phyloP scores from a whole-genome alignment of 2,329 filamentous ascomycete species.

The Epichloe festucae region DNA sequence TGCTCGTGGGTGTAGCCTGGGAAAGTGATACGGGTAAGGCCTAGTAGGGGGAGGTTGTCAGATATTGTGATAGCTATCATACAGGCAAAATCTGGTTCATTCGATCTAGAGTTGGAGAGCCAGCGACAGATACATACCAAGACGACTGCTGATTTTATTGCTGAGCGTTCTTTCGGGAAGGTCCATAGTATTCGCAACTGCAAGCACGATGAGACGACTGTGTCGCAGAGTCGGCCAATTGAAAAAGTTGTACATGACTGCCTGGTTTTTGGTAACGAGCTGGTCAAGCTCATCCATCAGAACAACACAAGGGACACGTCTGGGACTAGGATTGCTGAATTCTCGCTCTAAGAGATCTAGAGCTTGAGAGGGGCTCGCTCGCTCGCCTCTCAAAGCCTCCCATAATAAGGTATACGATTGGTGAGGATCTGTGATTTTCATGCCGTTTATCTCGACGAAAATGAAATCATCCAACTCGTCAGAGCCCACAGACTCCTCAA shows the following conservation, averaged over 20 bases:
- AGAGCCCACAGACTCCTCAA: conserved; percentile 74
- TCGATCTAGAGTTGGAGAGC: background rate
- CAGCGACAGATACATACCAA: conserved; percentile 31
- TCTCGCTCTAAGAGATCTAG: conserved; percentile 83
- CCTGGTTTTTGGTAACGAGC: conserved; percentile 93
- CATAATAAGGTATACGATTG: conserved; percentile 91
- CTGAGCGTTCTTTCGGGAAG: conserved; percentile 87
- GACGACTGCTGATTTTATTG: conserved; percentile 93
- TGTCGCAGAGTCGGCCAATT: conserved; percentile 93
- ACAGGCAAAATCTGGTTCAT: background rate
- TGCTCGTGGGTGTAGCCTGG: conserved; percentile 95
- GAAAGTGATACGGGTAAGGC: conserved; percentile 89
- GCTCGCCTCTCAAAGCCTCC: conserved; percentile 89
- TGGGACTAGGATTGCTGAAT: conserved; percentile 81
- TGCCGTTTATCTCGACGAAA: conserved; percentile 98
- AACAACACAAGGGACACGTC: conserved; percentile 88
- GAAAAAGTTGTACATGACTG: conserved; percentile 99
- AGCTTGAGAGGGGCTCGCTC: conserved; percentile 88
- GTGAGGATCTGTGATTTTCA: conserved; percentile 98
- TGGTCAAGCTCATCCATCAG: conserved; percentile 98
- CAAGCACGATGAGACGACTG: conserved; percentile 86
- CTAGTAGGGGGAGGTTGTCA: conserved; percentile 12
- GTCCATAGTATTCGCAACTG: conserved; percentile 98
- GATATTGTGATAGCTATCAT: background rate
- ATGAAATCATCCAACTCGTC: conserved; percentile 98